phyloP scores from a whole-genome alignment of 2,329 filamentous ascomycete species.

The Aspergillus hiratsukae region DNA sequence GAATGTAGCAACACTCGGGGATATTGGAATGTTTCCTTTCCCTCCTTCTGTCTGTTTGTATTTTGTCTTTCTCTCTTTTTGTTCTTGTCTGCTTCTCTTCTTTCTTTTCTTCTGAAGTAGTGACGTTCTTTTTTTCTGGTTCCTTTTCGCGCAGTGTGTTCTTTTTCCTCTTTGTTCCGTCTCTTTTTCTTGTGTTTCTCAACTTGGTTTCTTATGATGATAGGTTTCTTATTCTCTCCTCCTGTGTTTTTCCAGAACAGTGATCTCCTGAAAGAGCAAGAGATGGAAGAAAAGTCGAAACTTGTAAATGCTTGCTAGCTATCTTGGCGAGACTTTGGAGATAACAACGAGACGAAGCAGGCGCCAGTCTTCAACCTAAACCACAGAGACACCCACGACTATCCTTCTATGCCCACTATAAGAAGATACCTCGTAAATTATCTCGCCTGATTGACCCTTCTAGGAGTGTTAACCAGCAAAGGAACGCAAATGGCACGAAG shows the following conservation, averaged over 20 bases:
- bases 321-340: conserved; percentile 36
- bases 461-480: conserved; percentile 17
- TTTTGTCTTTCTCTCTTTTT: conserved; percentile 12
- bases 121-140: no score
- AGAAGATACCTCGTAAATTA: conserved; percentile 21
- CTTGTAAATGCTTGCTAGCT: conserved; percentile 46
- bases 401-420: conserved; percentile 18
- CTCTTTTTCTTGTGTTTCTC: conserved; percentile 7
- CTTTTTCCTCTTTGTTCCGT: conserved; percentile 15
- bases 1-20: conserved; percentile 4
- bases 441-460: conserved; percentile 17
- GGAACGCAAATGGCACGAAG: conserved; percentile 8
- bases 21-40: conserved; percentile 9
- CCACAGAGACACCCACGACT: conserved; percentile 23
- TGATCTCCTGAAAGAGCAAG: conserved; percentile 28
- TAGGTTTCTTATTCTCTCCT: conserved; percentile 20
- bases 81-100: conserved; percentile 2
- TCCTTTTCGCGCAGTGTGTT: conserved; percentile 14
- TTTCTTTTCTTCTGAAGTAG: conserved; percentile 9
- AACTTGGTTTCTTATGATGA: conserved; percentile 4
- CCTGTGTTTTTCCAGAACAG: conserved; percentile 21
- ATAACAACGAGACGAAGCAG: conserved; percentile 35
- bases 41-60: conserved; percentile 12
- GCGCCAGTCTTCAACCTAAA: conserved; percentile 25
- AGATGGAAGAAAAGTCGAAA: conserved; percentile 36